phyloP scores from a whole-genome alignment of 306 rosid genomes.

The Lathyrus sativus region DNA sequence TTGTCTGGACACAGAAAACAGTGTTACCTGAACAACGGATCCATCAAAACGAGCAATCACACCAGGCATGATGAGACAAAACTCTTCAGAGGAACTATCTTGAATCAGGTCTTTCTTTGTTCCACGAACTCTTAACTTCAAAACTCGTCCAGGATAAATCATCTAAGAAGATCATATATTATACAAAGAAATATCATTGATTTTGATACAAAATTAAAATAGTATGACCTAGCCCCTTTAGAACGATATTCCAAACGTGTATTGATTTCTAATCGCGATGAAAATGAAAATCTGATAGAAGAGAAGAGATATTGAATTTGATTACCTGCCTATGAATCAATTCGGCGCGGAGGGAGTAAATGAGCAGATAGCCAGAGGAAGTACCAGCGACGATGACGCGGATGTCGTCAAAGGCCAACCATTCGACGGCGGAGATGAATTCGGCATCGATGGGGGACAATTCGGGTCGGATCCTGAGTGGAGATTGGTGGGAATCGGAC shows the following conservation, averaged over 20 bases:
- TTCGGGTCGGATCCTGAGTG: slow-evolving; percentile 70
- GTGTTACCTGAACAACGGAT: slow-evolving; percentile 76
- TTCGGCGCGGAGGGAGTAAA: slow-evolving; percentile 68
- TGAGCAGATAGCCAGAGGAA: slow-evolving; percentile 69
- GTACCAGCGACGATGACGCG: slow-evolving; percentile 83
- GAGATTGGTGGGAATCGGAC: slow-evolving; percentile 48
- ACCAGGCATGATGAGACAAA: slow-evolving; percentile 77
- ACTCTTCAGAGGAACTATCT: slow-evolving; percentile 83
- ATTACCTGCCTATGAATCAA: slow-evolving; percentile 85
- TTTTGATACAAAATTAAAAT: not conserved
- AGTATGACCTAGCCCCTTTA: not conserved
- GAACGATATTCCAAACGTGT: no score
- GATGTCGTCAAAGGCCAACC: slow-evolving; percentile 78
- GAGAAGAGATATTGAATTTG: not conserved
- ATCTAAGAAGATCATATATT: slow-evolving; percentile 48
- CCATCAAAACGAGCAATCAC: slow-evolving; percentile 87
- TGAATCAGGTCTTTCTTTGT: slow-evolving; percentile 79
- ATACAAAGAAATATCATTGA: not conserved
- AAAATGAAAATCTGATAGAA: no score
- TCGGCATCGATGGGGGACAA: slow-evolving; percentile 75
- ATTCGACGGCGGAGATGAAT: slow-evolving; percentile 72
- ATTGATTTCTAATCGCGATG: no score
- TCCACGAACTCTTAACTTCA: slow-evolving; percentile 86
- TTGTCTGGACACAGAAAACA: slow-evolving; percentile 7
- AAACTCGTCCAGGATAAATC: slow-evolving; percentile 71